Conservation (phyloP, 768 basidiomycete species). For the Podaxis sp. region DNA sequence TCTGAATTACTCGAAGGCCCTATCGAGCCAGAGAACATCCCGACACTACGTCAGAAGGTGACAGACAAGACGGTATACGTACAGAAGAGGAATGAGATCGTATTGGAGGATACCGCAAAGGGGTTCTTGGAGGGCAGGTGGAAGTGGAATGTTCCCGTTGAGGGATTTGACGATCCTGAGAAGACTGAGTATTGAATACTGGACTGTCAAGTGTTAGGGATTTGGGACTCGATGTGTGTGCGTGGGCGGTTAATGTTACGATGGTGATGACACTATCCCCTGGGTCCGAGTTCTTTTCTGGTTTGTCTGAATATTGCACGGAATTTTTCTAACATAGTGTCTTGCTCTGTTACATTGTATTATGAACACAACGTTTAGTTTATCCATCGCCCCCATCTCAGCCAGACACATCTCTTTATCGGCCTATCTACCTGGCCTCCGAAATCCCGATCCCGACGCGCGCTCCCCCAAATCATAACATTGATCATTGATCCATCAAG, state of each 20-base stretch:
- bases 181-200: conserved; percentile 13
- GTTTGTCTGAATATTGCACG: too few relatives aligned
- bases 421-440: background rate
- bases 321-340: background rate
- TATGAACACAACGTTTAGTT: background rate
- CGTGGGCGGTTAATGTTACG: background rate
- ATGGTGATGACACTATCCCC: background rate
- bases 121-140: conserved; percentile 87
- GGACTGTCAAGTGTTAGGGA: background rate
- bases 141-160: conserved; percentile 74
- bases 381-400: background rate
- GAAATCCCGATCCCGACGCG: background rate
- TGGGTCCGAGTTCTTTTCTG: background rate
- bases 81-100: conserved; percentile 94
- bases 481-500: background rate
- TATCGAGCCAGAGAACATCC: conserved; percentile 82
- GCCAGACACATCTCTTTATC: background rate
- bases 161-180: conserved; percentile 64
- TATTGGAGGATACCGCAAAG: conserved; percentile 90
- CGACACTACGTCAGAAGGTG: conserved; percentile 82
- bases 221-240: background rate
- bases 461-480: background rate
- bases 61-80: conserved; percentile 98
- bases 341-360: background rate
- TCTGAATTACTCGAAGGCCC: conserved; percentile 92